Conservation (phyloP, 768 basidiomycete species). For the Termitomyces bulborhizus region DNA sequence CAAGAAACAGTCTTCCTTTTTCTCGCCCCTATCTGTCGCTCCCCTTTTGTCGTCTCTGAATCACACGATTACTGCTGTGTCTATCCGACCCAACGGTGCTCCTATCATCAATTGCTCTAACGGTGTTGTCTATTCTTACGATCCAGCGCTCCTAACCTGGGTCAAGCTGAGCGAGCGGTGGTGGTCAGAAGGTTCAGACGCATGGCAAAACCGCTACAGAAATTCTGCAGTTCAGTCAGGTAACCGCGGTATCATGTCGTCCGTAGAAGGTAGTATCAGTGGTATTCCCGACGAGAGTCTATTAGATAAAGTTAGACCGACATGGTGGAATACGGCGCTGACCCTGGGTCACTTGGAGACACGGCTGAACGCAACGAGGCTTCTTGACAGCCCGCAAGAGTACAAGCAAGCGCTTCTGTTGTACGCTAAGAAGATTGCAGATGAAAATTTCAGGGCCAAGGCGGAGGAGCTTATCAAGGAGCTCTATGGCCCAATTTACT, state of each 20-base stretch:
- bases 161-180: slow-evolving; percentile 72
- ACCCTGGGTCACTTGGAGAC: slow-evolving; percentile 89
- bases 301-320: slow-evolving; percentile 46
- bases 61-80: slow-evolving; percentile 53
- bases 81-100: slow-evolving; percentile 72
- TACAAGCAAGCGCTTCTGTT: slow-evolving; percentile 69
- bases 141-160: slow-evolving; percentile 61
- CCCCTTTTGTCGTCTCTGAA: slow-evolving; percentile 58
- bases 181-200: slow-evolving; percentile 81
- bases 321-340: slow-evolving; percentile 80
- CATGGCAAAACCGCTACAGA: slow-evolving; percentile 72
- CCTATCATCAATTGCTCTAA: slow-evolving; percentile 74
- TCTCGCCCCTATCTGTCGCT: slow-evolving; percentile 58
- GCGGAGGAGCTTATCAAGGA: slow-evolving; percentile 91
- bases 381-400: slow-evolving; percentile 79
- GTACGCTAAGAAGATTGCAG: slow-evolving; percentile 83
- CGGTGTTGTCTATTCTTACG: slow-evolving; percentile 79
- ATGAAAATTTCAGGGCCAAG: slow-evolving; percentile 83
- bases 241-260: slow-evolving; percentile 48
- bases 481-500: slow-evolving; percentile 84
- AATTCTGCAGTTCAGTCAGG: slow-evolving; percentile 26
- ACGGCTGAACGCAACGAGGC: slow-evolving; percentile 63
- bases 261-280: slow-evolving; percentile 41
- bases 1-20: slow-evolving; percentile 57
- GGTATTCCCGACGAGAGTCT: slow-evolving; percentile 27